Evolutionary conservation across 495 filamentous ascomycete genomes (phyloP).

Genomic region (Chaetomium cochliodes): DNA sequence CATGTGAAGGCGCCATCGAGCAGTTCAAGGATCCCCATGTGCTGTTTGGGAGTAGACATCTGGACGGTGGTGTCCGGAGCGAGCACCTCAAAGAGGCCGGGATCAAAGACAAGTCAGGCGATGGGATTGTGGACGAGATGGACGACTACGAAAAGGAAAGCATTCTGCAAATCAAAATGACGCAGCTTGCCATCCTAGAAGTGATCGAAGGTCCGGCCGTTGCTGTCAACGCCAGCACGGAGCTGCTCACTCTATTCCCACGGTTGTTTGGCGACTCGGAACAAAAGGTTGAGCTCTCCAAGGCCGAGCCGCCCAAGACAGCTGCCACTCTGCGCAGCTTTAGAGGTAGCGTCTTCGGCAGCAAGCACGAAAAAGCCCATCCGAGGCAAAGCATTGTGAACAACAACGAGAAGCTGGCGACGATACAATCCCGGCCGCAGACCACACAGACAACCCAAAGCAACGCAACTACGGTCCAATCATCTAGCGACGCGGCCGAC

Average conservation of each 20-base stretch:
- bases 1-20: slow-evolving; percentile 87
- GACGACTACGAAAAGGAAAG: slow-evolving; percentile 73
- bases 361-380: slow-evolving; percentile 45
- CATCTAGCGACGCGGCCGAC: slow-evolving; percentile 41
- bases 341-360: slow-evolving; percentile 71
- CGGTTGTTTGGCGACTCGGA: slow-evolving; percentile 66
- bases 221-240: slow-evolving; percentile 78
- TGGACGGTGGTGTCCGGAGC: slow-evolving; percentile 50
- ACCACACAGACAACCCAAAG: slow-evolving; percentile 50
- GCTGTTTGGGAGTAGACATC: slow-evolving; percentile 50
- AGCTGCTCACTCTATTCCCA: slow-evolving; percentile 77
- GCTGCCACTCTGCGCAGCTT: slow-evolving; percentile 69
- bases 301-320: slow-evolving; percentile 61
- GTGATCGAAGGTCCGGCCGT: slow-evolving; percentile 74
- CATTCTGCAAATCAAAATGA: slow-evolving; percentile 90
- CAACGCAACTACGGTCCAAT: slow-evolving; percentile 39
- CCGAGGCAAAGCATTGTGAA: slow-evolving; percentile 35
- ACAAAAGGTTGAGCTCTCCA: slow-evolving; percentile 35
- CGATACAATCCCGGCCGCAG: slow-evolving; percentile 30
- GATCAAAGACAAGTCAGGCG: slow-evolving; percentile 36
- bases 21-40: slow-evolving; percentile 67
- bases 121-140: slow-evolving; percentile 67
- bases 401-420: slow-evolving; percentile 30
- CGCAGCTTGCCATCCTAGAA: slow-evolving; percentile 81
- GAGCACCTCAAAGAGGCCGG: slow-evolving; percentile 54